Percentiles rank a stretch among this genome's conserved stretches.
These are phyloP conservation scores for Calonectria pseudoturangicola DNA, from an alignment of 2,329 filamentous ascomycete genomes.

Conservation along the genomic window DNA sequence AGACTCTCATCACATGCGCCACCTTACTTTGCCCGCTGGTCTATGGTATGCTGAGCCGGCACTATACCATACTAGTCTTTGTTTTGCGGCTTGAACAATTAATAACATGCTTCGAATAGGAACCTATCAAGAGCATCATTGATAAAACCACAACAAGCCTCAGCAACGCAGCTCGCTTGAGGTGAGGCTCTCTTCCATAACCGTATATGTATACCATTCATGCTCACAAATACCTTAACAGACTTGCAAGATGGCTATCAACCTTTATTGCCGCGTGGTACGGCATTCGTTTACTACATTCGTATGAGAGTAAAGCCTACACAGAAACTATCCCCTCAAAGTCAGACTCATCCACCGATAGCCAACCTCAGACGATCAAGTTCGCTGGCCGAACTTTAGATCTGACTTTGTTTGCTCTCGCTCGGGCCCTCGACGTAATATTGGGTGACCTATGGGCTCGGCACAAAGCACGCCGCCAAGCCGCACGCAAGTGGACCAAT, in stretches of 20 bases:
- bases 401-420: conserved; percentile 85
- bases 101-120: conserved; percentile 50
- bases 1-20: conserved; percentile 31
- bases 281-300: conserved; percentile 74
- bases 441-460: conserved; percentile 79
- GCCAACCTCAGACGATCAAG: conserved; percentile 53
- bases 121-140: conserved; percentile 57
- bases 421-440: conserved; percentile 82
- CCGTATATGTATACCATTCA: not conserved
- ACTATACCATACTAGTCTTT: conserved; percentile 15
- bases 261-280: conserved; percentile 76
- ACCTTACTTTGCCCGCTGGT: conserved; percentile 7
- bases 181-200: conserved; percentile 46
- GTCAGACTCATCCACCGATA: conserved; percentile 52
- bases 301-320: conserved; percentile 68
- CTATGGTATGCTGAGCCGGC: conserved; percentile 11
- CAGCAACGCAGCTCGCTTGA: conserved; percentile 51
- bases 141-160: conserved; percentile 52
- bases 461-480: conserved; percentile 65
- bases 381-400: conserved; percentile 85
- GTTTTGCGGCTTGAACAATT: conserved; percentile 25
- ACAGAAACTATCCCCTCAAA: conserved; percentile 61
- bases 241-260: conserved; percentile 75
- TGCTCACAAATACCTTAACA: conserved; percentile 55
- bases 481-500: conserved; percentile 67